These are phyloP conservation scores for Talaromyces pinophilus DNA, from an alignment of 2,329 filamentous ascomycete genomes.

Conservation along the genomic window DNA sequence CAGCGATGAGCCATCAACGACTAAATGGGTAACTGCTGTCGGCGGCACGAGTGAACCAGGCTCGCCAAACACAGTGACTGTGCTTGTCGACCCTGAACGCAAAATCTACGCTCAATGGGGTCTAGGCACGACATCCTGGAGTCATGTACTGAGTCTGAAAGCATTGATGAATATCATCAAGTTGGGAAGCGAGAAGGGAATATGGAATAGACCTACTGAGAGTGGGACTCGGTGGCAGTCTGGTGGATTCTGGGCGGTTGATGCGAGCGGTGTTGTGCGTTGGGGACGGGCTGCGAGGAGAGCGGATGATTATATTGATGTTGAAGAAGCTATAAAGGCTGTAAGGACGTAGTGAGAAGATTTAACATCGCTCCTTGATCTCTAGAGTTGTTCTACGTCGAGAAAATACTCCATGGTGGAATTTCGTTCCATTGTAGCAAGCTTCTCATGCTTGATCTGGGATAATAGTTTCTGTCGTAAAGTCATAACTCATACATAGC, in stretches of 20 bases:
- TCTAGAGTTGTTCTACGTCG: not conserved
- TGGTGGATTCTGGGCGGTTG: not conserved
- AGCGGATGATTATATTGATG: not conserved
- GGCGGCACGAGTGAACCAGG: not conserved
- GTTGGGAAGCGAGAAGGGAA: not conserved
- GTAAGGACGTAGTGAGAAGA: not conserved
- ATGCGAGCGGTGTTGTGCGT: not conserved
- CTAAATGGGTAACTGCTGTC: not conserved
- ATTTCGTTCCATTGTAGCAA: not conserved
- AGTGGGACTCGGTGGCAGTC: not conserved
- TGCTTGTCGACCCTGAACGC: not conserved
- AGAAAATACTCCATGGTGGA: not conserved
- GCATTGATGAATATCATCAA: not conserved
- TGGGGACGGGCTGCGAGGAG: not conserved
- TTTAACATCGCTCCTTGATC: too few relatives aligned
- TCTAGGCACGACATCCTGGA: not conserved
- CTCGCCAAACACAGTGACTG: not conserved
- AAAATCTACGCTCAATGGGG: not conserved
- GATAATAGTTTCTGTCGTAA: not conserved
- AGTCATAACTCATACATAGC: not conserved
- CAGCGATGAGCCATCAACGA: not conserved
- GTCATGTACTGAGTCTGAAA: not conserved
- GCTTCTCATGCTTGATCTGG: not conserved
- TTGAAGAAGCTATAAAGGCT: not conserved
- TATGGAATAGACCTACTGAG: constrained; percentile 7